Percentiles rank a stretch among this genome's conserved stretches.
Conservation (phyloP, 1,284 basidiomycete genomes). For the Cronartium quercuum region DNA sequence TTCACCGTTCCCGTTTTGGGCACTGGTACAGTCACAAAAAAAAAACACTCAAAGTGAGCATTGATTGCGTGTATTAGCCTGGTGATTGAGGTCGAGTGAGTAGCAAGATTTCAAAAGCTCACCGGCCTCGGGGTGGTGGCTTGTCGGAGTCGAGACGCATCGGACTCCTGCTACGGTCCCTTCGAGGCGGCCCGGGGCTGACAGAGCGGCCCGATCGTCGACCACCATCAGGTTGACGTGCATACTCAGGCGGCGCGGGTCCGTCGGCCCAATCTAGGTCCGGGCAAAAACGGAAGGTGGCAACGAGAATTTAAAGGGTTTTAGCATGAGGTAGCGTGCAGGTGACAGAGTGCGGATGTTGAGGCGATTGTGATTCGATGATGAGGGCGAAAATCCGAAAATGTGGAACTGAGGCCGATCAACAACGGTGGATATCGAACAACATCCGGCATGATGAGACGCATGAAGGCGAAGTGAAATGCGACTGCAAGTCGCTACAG, state of each 20-base stretch:
- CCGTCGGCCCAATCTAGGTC: slow-evolving; percentile 13
- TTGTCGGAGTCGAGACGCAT: slow-evolving; percentile 6
- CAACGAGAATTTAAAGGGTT: not conserved
- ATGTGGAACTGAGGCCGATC: not conserved
- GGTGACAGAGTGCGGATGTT: not conserved
- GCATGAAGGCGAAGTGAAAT: not conserved
- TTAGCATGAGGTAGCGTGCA: not conserved
- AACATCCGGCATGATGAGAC: not conserved
- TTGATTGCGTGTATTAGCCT: not conserved
- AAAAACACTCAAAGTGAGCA: not conserved
- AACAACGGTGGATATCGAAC: not conserved
- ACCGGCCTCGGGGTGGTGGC: not conserved
- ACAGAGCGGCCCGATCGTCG: not conserved
- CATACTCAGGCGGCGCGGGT: not conserved
- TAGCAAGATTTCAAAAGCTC: not conserved
- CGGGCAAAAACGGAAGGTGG: not conserved
- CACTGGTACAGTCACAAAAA: slow-evolving; percentile 8
- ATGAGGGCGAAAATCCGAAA: too few species aligned
- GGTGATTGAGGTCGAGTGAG: not conserved
- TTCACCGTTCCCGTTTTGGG: slow-evolving; percentile 51
- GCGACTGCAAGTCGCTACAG: not conserved
- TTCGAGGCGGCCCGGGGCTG: not conserved
- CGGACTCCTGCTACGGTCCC: slow-evolving; percentile 4
- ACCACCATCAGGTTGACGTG: not conserved
- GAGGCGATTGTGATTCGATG: too few species aligned